Evolutionary conservation across 305 asterid species (phyloP), one percentile per base, ranked within the genome.

Genomic region (Withania somnifera): DNA sequence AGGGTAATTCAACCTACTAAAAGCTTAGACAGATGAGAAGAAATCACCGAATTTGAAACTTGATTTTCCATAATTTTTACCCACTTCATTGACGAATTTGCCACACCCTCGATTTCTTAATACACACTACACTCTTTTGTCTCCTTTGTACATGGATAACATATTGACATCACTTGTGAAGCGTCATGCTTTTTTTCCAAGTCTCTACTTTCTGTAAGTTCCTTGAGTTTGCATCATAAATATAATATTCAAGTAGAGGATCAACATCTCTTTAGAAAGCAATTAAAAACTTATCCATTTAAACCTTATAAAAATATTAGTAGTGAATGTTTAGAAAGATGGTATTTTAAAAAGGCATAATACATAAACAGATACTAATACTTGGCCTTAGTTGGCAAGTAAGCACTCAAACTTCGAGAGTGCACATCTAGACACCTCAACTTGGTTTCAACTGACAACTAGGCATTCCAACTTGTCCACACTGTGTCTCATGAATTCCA

Each of bases 361-460:
- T 11, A 11, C 38, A 34, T 34, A 34, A 34, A 34, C 38, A 34
- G 5, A 34, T 4, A 34, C 38, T 0, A 8, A 22, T 22, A 58
- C 8, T 58, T 58, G 66, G 0, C 0, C 0, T 22, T 4, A 58
- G 1, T 3, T 0, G 0, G 0, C 10, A 24, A 58, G 67, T 11
- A 24, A 54, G 0, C 14, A 24, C 36, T 58, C 3, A 0, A 11
- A 58, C n/a, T 24, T 58, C 24, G 0, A 58, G n/a, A 11, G 0
- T 24, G 5, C 0, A 58, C 8, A 57, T 57, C 7, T 11, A 57
- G 0, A 0, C 9, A 57, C 1, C 20, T 57, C 0, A 22, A 20
- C 17, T 22, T 22, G 6, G 1, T 54, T 13, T 19, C 1, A 54
- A 8, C 0, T 22, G 0, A 57, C 3, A 22, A 57, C 32, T 57